Base-by-base conservation (phyloP, 2,329 filamentous ascomycete species). In the Cytospora piceicola region DNA sequence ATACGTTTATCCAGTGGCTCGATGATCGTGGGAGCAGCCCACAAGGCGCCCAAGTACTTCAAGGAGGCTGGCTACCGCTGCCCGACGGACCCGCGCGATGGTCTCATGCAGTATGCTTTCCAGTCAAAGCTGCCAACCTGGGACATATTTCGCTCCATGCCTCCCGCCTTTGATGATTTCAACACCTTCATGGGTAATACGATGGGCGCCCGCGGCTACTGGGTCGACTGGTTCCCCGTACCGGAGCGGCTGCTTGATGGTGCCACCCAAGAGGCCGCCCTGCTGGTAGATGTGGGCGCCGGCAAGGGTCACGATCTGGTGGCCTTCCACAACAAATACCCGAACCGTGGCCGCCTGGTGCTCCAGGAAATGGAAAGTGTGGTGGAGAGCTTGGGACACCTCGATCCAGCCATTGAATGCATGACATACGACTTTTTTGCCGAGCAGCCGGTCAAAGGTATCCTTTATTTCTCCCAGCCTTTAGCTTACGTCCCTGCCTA, bases 391-490 rank as follows among this genome's bases (percentile, higher is more conserved):
- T 29, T 66, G n/a, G 34, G 6, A 6, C 27, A 70, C 72, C 57
- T 77, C 22, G 58, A 69, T 11, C 62, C 27, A 29, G 61, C 55
- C 9, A 71, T 76, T 7, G 71, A 75, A 54, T 61, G 29, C 2
- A 75, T 75, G 72, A 60, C 70, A 1, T 76, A 80, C 46, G 76
- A 80, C 60, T 79, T 72, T 58, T 75, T 75, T 58, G 72, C 70
- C 0, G 69, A 71, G n/a, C 75, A 77, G 58, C 74, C 73, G 2
- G 68, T 79, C 0, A 75, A 77, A 71, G 76, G 75, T 75, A 62
- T 1, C 14, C n/a, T 8, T 29, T 7, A 24, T 8, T 27, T 4
- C 12, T 11, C 27, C 1, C 15, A 6, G n/a, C n/a, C n/a, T 12
- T 1, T 2, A 32, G 15, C 22, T 49, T 46, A 32, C 14, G 7